Evolutionary conservation across 352 stramenopile species (phyloP).

Genomic region (Phytophthora europaea): DNA sequence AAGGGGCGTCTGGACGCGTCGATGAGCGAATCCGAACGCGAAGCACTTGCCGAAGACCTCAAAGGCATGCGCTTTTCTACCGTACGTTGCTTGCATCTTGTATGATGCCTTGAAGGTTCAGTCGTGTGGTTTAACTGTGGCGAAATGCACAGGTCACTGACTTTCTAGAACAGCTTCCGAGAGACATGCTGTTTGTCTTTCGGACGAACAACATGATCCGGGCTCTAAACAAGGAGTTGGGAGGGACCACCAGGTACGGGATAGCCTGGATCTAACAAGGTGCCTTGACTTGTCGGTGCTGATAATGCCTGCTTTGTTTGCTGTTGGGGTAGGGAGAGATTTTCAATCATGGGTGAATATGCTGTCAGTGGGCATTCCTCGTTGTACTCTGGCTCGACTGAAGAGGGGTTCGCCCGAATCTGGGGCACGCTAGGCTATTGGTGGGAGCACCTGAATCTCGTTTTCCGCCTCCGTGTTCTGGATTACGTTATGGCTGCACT

Average conservation of each 20-base stretch:
- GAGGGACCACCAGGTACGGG: conserved; percentile 72
- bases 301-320: conserved; percentile 15
- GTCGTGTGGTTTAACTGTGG: neutral
- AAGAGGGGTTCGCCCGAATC: conserved; percentile 11
- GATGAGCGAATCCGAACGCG: conserved; percentile 78
- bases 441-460: conserved; percentile 75
- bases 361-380: conserved; percentile 70
- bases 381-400: conserved; percentile 41
- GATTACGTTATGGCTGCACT: conserved; percentile 63
- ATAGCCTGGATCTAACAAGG: neutral
- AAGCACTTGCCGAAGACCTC: conserved; percentile 67
- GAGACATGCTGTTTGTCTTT: conserved; percentile 94
- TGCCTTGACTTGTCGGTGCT: neutral
- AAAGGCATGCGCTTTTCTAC: conserved; percentile 74
- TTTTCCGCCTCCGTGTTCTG: conserved; percentile 66
- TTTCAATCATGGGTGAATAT: conserved; percentile 81
- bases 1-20: conserved; percentile 64
- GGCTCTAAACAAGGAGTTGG: conserved; percentile 90
- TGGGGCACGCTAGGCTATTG: conserved; percentile 55
- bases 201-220: conserved; percentile 94
- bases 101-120: neutral
- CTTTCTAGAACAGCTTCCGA: conserved; percentile 88
- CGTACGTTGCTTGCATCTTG: conserved; percentile 38
- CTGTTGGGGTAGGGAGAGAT: conserved; percentile 60
- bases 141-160: conserved; percentile 60